A percentile compares a stretch with the other conserved stretches of the same genome.
phyloP scores from a whole-genome alignment of 352 stramenopile genomes.

The Pythium coloratum region DNA sequence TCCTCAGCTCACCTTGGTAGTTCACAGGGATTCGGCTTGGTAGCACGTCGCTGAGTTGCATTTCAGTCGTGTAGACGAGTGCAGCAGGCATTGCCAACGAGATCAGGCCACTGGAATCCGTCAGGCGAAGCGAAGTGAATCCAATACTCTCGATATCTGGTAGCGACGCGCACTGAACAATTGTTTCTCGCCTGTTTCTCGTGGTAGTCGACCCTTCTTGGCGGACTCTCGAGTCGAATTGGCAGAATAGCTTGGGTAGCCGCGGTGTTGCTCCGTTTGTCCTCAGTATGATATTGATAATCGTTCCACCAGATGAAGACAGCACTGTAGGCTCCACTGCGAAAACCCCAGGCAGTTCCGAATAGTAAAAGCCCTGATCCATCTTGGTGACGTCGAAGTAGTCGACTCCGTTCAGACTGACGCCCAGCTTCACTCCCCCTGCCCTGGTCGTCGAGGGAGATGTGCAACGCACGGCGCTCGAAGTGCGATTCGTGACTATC shows the following conservation, averaged over 20 bases:
- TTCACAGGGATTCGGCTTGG: slow-evolving; percentile 10
- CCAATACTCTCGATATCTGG: slow-evolving; percentile 5
- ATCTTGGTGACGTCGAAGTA: slow-evolving; percentile 6
- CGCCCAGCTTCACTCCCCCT: not conserved
- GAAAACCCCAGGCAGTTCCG: not conserved
- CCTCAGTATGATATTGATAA: slow-evolving; percentile 7
- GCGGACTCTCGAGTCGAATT: not conserved
- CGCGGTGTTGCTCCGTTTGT: not conserved
- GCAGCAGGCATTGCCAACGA: not conserved
- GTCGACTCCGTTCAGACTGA: slow-evolving; percentile 23
- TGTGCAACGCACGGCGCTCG: not conserved
- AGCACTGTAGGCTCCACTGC: slow-evolving; percentile 13
- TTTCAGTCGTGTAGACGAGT: slow-evolving; percentile 9
- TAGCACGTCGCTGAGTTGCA: not conserved
- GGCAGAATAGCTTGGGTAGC: slow-evolving; percentile 7
- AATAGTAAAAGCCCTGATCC: slow-evolving; percentile 1
- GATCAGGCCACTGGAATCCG: not conserved
- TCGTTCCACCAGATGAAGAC: slow-evolving; percentile 11
- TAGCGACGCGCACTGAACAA: slow-evolving; percentile 6
- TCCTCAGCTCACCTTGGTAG: slow-evolving; percentile 8
- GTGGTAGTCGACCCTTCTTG: not conserved
- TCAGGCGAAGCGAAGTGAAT: slow-evolving; percentile 3
- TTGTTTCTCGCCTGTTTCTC: not conserved
- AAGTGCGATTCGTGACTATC: not conserved
- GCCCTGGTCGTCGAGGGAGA: not conserved